These are phyloP conservation scores for Beauveria scarabaeidicola DNA, from an alignment of 2,329 filamentous ascomycete species.

Conservation along the genomic window DNA sequence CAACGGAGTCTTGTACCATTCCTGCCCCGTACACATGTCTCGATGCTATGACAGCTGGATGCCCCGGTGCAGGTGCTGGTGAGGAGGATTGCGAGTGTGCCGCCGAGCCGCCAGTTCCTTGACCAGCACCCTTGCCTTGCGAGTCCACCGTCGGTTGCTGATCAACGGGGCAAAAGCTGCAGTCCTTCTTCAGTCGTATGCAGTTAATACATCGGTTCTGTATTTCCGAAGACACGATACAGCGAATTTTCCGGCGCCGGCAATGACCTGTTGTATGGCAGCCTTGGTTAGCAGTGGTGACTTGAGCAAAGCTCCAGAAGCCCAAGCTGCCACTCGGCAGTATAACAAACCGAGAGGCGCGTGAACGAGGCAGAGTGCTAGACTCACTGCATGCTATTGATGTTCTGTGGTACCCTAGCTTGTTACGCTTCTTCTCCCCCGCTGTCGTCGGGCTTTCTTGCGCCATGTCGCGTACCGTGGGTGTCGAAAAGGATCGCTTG, in stretches of 20 bases:
- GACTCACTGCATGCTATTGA: conserved; percentile 83
- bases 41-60: conserved; percentile 26
- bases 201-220: conserved; percentile 77
- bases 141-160: conserved; percentile 46
- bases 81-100: conserved; percentile 37
- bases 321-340: neutral
- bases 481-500: conserved; percentile 7
- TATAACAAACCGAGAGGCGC: neutral
- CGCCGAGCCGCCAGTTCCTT: conserved; percentile 27
- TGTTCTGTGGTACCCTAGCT: conserved; percentile 82
- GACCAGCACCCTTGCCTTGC: conserved; percentile 31
- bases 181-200: conserved; percentile 82
- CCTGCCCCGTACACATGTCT: neutral
- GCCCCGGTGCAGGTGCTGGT: conserved; percentile 31
- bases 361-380: neutral
- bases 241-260: conserved; percentile 80
- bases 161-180: conserved; percentile 79
- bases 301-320: neutral
- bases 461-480: conserved; percentile 2
- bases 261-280: conserved; percentile 57
- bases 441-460: conserved; percentile 21
- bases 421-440: conserved; percentile 57
- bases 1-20: neutral
- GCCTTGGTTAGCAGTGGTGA: neutral
- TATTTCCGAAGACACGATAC: conserved; percentile 62